Base-by-base conservation (phyloP, 2,329 filamentous ascomycete genomes). In the Chalara sp. region DNA sequence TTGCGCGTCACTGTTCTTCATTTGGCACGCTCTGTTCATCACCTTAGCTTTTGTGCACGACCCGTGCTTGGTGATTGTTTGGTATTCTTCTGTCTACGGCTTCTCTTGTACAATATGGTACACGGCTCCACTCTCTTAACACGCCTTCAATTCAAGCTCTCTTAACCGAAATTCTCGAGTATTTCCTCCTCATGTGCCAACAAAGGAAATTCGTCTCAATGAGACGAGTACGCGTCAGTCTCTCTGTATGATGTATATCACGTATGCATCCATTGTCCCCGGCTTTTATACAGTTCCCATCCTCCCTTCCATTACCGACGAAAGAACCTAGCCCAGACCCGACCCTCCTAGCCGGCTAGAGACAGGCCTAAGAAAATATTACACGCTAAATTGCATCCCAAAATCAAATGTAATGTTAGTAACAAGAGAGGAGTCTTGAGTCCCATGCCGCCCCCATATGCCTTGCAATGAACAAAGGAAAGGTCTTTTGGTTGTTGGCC, bases 331-430 rank as follows among this genome's bases (percentile, higher is more conserved):
- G 21, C 21, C 21, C 21, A 21, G 21, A 21, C 21, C 21, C 21
- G 21, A 21, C 21, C 21, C 21, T 21, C 21, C 21, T 21, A 21
- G 21, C 21, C 21, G 21, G 21, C 21, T 21, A 21, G 21, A 21
- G 21, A 21, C 21, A 21, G 21, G 21, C 21, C 21, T 21, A 21
- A 21, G 3, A 21, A 21, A 21, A 21, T 21, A 35, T n/a, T n/a
- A 51, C 37, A 55, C 58, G 56, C 58, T 57, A 60, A 57, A 56
- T 47, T 43, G 50, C 53, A 53, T 37, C 8, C 8, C 35, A 37
- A 37, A 37, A 10, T 10, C n/a, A 37, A 37, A 37, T n/a, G n/a
- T 8, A 4, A 4, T 37, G 35, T 37, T 37, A n/a, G 35, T 37
- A 8, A 37, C 35, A 37, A 37, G 35, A 37, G 35, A n/a, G 35